Evolutionary conservation across 2,329 filamentous ascomycete species (phyloP), one percentile per base, ranked within the genome.

Genomic region (Neocatenulostroma microsporum): DNA sequence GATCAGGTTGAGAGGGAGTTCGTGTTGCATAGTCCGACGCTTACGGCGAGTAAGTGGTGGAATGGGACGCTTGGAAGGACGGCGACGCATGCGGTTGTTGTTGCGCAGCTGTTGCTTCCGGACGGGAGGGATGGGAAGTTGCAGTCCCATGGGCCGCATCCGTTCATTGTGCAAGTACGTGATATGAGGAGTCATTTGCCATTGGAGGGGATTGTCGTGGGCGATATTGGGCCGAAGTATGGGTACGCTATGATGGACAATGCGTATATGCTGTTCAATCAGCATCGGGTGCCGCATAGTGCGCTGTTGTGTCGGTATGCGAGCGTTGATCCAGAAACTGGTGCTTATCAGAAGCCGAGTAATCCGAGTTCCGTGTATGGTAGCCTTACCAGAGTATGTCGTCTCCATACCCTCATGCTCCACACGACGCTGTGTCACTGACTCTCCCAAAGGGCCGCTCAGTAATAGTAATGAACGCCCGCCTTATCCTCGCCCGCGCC

Each of bases 31-130:
- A 18, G 14, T 18, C 29, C 29, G 14, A 31, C 29, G n/a, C 15
- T 31, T 9, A 31, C 29, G 7, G 29, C 29, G 5, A 31, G 29
- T 31, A 31, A 31, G n/a, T 31, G 29, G 29, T 31, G 29, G 29
- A 31, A 31, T 17, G 27, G 27, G 9, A 30, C 27, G 10, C 27
- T 30, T 8, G 27, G 27, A 30, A 8, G 27, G 14, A 30, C 27
- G 9, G 27, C 27, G 8, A 30, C 27, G 27, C 27, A 30, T 15
- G 27, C 27, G 27, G 27, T 30, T 11, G 27, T 30, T 8, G 27
- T 30, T 10, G 27, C 27, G 10, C 27, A 30, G 27, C 27, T 30
- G 29, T 17, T 31, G 29, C 18, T 31, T 17, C 29, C 29, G 6
- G 11, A 18, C 17, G 29, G 29, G n/a, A 7, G 7, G 7, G 15